These are phyloP conservation scores for Phytophthora nicotianae DNA, from an alignment of 352 stramenopile species.

Conservation along the genomic window DNA sequence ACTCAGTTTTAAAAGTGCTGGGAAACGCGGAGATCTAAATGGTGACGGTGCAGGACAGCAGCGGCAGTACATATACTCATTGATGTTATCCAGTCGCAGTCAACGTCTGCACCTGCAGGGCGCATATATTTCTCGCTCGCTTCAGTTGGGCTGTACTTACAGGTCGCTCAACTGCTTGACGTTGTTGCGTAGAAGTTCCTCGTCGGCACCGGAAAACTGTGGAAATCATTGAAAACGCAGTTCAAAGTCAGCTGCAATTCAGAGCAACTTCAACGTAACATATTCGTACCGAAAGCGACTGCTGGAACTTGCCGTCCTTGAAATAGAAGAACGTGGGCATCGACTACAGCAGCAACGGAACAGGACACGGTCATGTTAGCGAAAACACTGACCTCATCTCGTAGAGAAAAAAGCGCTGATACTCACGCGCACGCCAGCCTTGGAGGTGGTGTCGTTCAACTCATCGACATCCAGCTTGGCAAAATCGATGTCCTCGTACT, in stretches of 20 bases:
- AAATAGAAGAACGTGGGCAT: constrained; percentile 92
- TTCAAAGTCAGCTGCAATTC: constrained; percentile 11
- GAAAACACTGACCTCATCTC: background rate
- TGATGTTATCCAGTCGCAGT: too few species aligned
- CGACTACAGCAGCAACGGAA: constrained; percentile 47
- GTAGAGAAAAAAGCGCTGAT: background rate
- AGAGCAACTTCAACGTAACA: background rate
- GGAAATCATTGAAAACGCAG: background rate
- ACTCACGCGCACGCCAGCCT: constrained; percentile 83
- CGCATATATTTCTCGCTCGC: too few species aligned
- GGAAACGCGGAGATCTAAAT: too few species aligned
- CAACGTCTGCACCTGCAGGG: background rate
- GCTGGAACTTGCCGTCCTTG: constrained; percentile 77
- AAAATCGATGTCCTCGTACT: constrained; percentile 77
- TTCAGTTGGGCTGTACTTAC: constrained; percentile 33
- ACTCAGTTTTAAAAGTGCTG: background rate
- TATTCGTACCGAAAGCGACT: constrained; percentile 67
- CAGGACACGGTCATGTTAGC: constrained; percentile 3
- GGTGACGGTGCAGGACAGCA: background rate
- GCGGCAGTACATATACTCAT: background rate
- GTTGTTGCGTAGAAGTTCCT: constrained; percentile 72
- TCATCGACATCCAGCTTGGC: constrained; percentile 89
- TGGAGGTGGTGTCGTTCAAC: constrained; percentile 76
- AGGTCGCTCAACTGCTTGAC: constrained; percentile 79
- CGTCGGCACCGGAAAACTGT: constrained; percentile 87